Base-by-base conservation (phyloP, 169 alveolate species). In the Eimeria acervulina region DNA sequence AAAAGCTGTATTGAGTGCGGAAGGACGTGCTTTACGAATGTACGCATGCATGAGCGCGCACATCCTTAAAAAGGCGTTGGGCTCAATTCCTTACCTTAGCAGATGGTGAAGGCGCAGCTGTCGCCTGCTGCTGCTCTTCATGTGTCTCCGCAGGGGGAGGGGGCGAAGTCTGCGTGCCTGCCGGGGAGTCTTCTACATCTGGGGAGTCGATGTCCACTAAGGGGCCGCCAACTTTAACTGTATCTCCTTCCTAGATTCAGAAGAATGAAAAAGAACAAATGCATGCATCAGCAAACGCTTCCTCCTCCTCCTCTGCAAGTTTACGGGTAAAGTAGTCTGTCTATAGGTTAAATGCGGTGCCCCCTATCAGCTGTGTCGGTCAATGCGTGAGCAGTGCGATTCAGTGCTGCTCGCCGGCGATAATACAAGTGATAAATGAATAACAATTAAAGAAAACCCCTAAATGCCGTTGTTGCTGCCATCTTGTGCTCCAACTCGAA, bases 201-300 rank as follows among this genome's bases (percentile, higher is more conserved):
- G 95, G 98, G 33, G 97, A 96, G 52, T 97, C 98, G 6, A 98
- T 97, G 95, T 98, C 99, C 95, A 98, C 96, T 93, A 98, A 97
- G 4, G 98, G 98, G 12, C 96, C 93, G 0, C 99, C 99, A 26
- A 98, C 94, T 59, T 97, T 97, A 44, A 98, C 97, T 12, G 97
- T 95, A 36, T 97, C 99, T 28, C 99, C 99, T 42, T 80, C 96
- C 76, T 91, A 36, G 38, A 80, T 23, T n/a, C 15, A 2, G 4
- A 0, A 40, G 26, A 44, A 17, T 23, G 1, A 38, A 72, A 8
- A 72, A n/a, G 21, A 36, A 17, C 15, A 7, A 72, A 7, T 72
- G 26, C 44, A 72, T 5, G 12, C 55, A 8, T 40, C 84, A 38
- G 4, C 15, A 4, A 19, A 23, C 80, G 44, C 42, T 51, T 36